Conservation (phyloP, 1,284 basidiomycete species). For the Cryptococcus amylolentus region DNA sequence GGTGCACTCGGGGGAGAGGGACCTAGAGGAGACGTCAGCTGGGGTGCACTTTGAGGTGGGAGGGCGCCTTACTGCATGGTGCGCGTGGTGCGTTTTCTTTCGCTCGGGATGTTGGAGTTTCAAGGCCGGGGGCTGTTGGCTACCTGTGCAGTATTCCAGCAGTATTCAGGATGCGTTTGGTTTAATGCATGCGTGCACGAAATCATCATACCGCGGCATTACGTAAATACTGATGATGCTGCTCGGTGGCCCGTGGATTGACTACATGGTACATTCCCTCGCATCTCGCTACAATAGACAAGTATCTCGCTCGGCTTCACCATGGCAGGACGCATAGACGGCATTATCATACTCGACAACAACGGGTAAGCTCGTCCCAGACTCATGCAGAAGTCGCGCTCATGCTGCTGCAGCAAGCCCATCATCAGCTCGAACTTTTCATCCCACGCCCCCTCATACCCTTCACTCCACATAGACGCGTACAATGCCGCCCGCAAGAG, state of each 20-base stretch:
- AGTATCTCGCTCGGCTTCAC: no score
- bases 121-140: no score
- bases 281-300: background rate
- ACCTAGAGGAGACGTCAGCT: slow-evolving; percentile 18
- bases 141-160: no score
- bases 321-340: slow-evolving; percentile 60
- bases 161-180: no score
- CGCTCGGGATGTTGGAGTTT: no score
- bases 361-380: slow-evolving; percentile 59
- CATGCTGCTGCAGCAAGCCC: slow-evolving; percentile 59
- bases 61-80: background rate
- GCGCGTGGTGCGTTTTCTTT: no score
- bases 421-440: slow-evolving; percentile 90
- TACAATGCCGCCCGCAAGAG: slow-evolving; percentile 69
- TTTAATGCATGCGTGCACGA: no score
- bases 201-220: background rate
- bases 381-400: background rate
- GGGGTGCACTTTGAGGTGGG: background rate
- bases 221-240: background rate
- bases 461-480: slow-evolving; percentile 80
- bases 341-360: slow-evolving; percentile 80
- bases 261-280: background rate
- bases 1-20: slow-evolving; percentile 73
- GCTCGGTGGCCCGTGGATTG: background rate
- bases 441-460: slow-evolving; percentile 69